Percentiles rank a stretch among this genome's conserved stretches.
phyloP scores from a whole-genome alignment of 805 yeast genomes.

The Barnettozyma pratensis region DNA sequence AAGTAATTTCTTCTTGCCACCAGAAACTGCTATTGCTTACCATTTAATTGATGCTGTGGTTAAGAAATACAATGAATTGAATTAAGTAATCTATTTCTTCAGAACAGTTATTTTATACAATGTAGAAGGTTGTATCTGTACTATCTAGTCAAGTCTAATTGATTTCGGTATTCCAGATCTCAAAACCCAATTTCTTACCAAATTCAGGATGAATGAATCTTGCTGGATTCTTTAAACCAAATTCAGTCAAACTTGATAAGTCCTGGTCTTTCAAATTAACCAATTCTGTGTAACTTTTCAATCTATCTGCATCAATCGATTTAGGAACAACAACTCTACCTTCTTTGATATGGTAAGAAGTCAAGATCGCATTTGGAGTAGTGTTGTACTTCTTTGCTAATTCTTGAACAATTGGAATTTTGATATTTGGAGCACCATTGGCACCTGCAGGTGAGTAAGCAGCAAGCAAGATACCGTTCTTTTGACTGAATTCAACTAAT shows the following conservation, averaged over 20 bases:
- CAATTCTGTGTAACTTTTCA: constrained; percentile 32
- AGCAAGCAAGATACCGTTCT: constrained; percentile 43
- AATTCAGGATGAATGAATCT: constrained; percentile 25
- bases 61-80: constrained; percentile 12
- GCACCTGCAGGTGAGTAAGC: constrained; percentile 67
- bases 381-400: constrained; percentile 53
- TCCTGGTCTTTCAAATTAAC: constrained; percentile 38
- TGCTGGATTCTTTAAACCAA: constrained; percentile 26
- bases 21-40: constrained; percentile 25
- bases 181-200: constrained; percentile 10
- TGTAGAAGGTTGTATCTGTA: neutral
- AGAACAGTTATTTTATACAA: too few relatives aligned
- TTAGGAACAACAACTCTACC: constrained; percentile 64
- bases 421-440: constrained; percentile 55
- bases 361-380: constrained; percentile 50
- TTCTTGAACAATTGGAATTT: constrained; percentile 42
- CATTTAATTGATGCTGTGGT: constrained; percentile 21
- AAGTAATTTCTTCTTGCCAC: constrained; percentile 23
- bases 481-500: constrained; percentile 39
- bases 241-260: constrained; percentile 27
- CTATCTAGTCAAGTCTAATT: neutral
- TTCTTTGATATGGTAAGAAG: constrained; percentile 56
- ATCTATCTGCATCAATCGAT: constrained; percentile 60
- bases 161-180: constrained; percentile 3
- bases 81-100: neutral